Percentiles rank a stretch among this genome's conserved stretches.
Evolutionary conservation across 2,329 filamentous ascomycete species (phyloP).

Genomic region (Penicillium sp.): DNA sequence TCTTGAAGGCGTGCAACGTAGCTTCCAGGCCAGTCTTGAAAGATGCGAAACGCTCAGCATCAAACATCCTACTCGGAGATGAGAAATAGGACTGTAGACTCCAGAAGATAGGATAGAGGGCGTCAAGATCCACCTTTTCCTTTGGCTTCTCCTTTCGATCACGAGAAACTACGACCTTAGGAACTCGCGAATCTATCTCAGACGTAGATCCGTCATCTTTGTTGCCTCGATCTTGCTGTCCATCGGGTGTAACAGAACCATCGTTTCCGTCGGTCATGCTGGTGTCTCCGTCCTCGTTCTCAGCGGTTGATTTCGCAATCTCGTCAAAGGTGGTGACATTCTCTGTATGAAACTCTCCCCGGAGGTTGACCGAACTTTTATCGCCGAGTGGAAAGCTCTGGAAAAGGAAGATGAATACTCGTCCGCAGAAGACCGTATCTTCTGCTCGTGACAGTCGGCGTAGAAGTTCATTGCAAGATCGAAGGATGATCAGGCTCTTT

Average conservation of each 20-base stretch:
- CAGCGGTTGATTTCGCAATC: conserved; percentile 37
- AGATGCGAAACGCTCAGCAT: conserved; percentile 63
- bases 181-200: conserved; percentile 15
- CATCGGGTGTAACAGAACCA: conserved; percentile 33
- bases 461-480: conserved; percentile 93
- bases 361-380: conserved; percentile 93
- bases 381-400: conserved; percentile 96
- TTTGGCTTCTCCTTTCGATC: conserved; percentile 21
- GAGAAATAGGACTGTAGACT: conserved; percentile 89
- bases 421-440: conserved; percentile 94
- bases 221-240: conserved; percentile 25
- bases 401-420: conserved; percentile 98
- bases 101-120: conserved; percentile 92
- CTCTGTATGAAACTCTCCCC: conserved; percentile 93
- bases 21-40: conserved; percentile 65
- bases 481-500: conserved; percentile 85
- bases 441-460: conserved; percentile 90
- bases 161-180: conserved; percentile 29
- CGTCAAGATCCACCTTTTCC: conserved; percentile 63
- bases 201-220: conserved; percentile 13
- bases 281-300: conserved; percentile 65
- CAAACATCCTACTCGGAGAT: conserved; percentile 81
- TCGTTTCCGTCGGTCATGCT: conserved; percentile 52
- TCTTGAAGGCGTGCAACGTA: conserved; percentile 74
- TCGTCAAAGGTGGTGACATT: conserved; percentile 87